Conservation (phyloP, 23 red algal genomes). For the Gracilaria gracilis region DNA sequence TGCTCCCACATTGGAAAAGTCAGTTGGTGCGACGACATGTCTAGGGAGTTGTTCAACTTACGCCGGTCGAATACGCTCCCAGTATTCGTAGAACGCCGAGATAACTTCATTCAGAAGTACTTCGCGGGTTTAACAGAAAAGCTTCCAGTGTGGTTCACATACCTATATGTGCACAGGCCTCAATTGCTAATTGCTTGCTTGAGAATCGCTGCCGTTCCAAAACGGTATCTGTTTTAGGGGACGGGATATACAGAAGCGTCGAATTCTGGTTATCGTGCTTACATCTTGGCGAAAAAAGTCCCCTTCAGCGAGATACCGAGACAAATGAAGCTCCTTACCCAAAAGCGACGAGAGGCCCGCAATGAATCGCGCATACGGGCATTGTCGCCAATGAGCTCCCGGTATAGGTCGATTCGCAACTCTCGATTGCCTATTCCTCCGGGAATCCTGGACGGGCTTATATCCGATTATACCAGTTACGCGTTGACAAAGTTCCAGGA, state of each 20-base stretch:
- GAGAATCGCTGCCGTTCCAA: neutral
- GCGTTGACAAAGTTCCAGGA: neutral
- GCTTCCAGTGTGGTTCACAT: neutral
- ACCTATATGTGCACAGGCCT: neutral
- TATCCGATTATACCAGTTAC: neutral
- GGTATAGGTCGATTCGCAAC: neutral
- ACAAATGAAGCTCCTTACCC: neutral
- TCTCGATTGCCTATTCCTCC: neutral
- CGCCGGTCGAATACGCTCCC: neutral
- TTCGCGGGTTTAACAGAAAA: too few species aligned
- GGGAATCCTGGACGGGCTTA: neutral
- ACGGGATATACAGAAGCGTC: conserved; percentile 4
- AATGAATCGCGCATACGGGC: neutral
- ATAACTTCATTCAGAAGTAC: too few species aligned
- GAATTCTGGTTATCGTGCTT: neutral
- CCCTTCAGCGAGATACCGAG: neutral
- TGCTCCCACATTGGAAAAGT: neutral
- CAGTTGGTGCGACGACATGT: neutral
- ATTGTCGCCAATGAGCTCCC: neutral
- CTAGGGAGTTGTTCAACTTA: neutral
- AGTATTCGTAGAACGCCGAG: too few species aligned
- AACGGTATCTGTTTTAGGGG: too few species aligned
- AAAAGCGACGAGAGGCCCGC: neutral
- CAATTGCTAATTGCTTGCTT: neutral
- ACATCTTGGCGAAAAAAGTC: neutral